These are phyloP conservation scores for Clonostachys rhizophaga DNA, from an alignment of 2,329 filamentous ascomycete genomes.

Conservation along the genomic window DNA sequence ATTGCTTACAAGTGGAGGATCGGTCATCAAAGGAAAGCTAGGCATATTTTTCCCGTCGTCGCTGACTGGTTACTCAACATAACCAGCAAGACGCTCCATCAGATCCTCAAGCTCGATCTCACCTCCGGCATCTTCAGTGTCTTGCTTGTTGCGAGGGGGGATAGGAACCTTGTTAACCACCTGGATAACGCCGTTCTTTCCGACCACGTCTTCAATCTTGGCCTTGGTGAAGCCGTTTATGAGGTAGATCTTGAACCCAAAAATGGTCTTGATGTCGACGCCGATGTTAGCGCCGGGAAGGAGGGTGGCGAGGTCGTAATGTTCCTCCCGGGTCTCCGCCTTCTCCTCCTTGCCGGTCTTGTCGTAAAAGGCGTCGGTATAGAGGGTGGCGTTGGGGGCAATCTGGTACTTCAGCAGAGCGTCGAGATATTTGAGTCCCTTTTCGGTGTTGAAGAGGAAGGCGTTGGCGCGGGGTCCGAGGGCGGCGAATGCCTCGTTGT, in stretches of 20 bases:
- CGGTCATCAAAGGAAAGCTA: neutral
- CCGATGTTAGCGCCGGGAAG: conserved; percentile 61
- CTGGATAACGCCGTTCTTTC: conserved; percentile 78
- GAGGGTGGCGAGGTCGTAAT: conserved; percentile 70
- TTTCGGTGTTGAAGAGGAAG: conserved; percentile 76
- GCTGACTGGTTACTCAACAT: conserved; percentile 8
- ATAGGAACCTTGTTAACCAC: conserved; percentile 69
- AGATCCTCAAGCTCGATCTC: conserved; percentile 19
- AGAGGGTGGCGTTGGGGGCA: conserved; percentile 69
- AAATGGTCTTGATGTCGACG: conserved; percentile 66
- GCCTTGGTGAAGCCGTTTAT: conserved; percentile 72
- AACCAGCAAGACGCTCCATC: conserved; percentile 17
- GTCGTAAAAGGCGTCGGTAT: conserved; percentile 77
- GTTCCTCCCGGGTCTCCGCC: conserved; percentile 22
- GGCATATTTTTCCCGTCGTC: neutral
- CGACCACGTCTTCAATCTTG: conserved; percentile 63
- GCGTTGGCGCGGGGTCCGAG: conserved; percentile 71
- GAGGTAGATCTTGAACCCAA: conserved; percentile 65
- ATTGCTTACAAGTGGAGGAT: too few relatives aligned
- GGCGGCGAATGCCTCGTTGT: conserved; percentile 73
- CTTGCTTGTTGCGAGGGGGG: conserved; percentile 50
- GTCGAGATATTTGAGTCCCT: conserved; percentile 70
- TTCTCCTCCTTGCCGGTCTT: conserved; percentile 12
- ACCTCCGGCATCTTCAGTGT: neutral
- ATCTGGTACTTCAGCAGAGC: conserved; percentile 78